Evolutionary conservation across 2,329 filamentous ascomycete genomes (phyloP).

Genomic region (Ophiostoma pallidulum): DNA sequence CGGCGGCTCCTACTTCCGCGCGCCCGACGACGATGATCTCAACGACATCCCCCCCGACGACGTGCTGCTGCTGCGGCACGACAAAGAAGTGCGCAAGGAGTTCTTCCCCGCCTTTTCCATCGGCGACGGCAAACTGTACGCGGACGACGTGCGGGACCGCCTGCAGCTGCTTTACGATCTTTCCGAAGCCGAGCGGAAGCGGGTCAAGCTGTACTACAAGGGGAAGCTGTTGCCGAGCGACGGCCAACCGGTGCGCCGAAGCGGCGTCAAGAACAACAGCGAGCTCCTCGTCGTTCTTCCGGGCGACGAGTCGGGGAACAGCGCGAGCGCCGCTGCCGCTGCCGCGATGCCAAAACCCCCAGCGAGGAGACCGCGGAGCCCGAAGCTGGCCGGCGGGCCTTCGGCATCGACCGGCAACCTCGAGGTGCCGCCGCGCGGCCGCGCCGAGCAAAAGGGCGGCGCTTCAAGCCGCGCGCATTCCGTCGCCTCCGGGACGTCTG

Average conservation of each 20-base stretch:
- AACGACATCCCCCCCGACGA: constrained; percentile 49
- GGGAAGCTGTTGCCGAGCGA: constrained; percentile 61
- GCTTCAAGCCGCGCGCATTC: constrained; percentile 31
- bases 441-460: constrained; percentile 25
- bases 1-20: constrained; percentile 14
- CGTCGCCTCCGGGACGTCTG: constrained; percentile 21
- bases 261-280: constrained; percentile 52
- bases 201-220: constrained; percentile 64
- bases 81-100: constrained; percentile 54
- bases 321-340: constrained; percentile 10
- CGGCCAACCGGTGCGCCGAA: constrained; percentile 44
- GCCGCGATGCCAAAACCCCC: constrained; percentile 23
- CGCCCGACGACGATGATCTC: constrained; percentile 16
- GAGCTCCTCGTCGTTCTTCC: constrained; percentile 52
- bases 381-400: constrained; percentile 16
- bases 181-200: constrained; percentile 38
- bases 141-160: constrained; percentile 58
- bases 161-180: constrained; percentile 57
- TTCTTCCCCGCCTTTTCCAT: constrained; percentile 70
- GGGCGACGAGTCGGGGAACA: constrained; percentile 37
- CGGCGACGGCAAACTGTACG: constrained; percentile 59
- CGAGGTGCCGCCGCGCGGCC: constrained; percentile 23
- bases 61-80: constrained; percentile 59
- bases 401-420: constrained; percentile 24
- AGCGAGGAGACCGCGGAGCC: not conserved